phyloP scores from a whole-genome alignment of 345 rosid species.

The Noccaea caerulescens region DNA sequence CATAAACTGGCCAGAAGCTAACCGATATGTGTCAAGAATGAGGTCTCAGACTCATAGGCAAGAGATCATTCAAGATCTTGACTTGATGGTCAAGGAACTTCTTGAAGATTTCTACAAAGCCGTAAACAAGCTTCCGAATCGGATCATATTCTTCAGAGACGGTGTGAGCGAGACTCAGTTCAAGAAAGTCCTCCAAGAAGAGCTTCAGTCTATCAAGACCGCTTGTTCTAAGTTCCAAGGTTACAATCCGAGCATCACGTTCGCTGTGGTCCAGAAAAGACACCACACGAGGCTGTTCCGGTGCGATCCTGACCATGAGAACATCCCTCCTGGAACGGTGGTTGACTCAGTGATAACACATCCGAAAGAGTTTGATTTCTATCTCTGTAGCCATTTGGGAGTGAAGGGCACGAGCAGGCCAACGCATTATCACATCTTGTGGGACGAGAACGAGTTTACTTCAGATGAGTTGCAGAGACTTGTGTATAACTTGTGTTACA shows the following conservation, averaged over 20 bases:
- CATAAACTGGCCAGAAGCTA: conserved; percentile 98
- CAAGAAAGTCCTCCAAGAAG: conserved; percentile 74
- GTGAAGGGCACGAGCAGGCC: conserved; percentile 96
- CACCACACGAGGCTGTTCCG: conserved; percentile 92
- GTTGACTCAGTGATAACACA: conserved; percentile 92
- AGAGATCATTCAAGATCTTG: conserved; percentile 88
- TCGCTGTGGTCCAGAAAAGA: conserved; percentile 89
- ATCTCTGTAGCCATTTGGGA: conserved; percentile 91
- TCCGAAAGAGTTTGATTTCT: conserved; percentile 91
- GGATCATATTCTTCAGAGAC: conserved; percentile 93
- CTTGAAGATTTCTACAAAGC: conserved; percentile 76
- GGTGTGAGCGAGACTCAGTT: conserved; percentile 97
- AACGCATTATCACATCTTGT: conserved; percentile 80
- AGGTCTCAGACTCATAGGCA: conserved; percentile 95
- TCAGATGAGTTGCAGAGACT: conserved; percentile 91
- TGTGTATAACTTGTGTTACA: conserved; percentile 83
- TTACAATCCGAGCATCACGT: conserved; percentile 77
- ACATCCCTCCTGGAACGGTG: conserved; percentile 88
- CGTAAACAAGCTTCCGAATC: conserved; percentile 64
- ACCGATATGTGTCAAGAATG: conserved; percentile 87
- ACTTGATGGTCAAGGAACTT: conserved; percentile 79
- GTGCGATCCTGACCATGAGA: conserved; percentile 59
- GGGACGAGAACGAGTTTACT: conserved; percentile 90
- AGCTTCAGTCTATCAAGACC: conserved; percentile 66
- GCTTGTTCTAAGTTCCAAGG: conserved; percentile 65